Evolutionary conservation across 2,329 filamentous ascomycete genomes (phyloP).

Genomic region (Exophiala spinifera): DNA sequence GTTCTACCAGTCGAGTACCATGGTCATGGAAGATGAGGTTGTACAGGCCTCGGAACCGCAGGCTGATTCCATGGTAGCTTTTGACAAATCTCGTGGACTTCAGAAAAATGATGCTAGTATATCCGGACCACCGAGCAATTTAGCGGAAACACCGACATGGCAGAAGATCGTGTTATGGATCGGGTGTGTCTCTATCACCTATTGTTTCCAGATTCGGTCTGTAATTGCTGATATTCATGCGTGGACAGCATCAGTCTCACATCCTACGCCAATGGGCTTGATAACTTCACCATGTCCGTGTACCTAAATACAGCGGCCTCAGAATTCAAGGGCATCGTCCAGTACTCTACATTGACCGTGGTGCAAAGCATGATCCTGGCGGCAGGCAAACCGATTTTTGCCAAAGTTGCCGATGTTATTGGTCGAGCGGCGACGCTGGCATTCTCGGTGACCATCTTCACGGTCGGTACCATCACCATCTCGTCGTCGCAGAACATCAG

Average conservation of each 20-base stretch:
- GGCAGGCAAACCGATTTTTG: background rate
- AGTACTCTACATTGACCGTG: background rate
- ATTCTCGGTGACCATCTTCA: background rate
- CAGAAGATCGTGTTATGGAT: background rate
- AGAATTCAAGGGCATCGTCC: background rate
- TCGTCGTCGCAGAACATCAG: background rate
- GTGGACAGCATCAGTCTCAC: background rate
- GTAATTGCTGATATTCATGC: background rate
- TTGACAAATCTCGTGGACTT: too few relatives aligned
- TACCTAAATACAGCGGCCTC: background rate
- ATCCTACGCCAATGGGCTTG: background rate
- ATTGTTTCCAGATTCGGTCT: background rate
- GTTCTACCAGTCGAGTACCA: too few relatives aligned
- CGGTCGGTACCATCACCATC: background rate
- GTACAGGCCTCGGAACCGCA: too few relatives aligned
- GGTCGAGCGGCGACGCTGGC: background rate
- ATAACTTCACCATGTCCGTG: background rate
- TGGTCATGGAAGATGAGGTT: too few relatives aligned
- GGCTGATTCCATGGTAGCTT: too few relatives aligned
- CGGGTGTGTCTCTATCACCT: background rate
- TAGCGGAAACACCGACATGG: background rate
- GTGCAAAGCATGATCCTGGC: background rate
- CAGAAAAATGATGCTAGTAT: too few relatives aligned
- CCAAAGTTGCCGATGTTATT: background rate
- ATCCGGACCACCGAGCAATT: background rate